Percentiles rank a stretch among this genome's conserved stretches.
These are phyloP conservation scores for Caloboletus inedulis DNA, from an alignment of 1,284 basidiomycete species.

Conservation along the genomic window DNA sequence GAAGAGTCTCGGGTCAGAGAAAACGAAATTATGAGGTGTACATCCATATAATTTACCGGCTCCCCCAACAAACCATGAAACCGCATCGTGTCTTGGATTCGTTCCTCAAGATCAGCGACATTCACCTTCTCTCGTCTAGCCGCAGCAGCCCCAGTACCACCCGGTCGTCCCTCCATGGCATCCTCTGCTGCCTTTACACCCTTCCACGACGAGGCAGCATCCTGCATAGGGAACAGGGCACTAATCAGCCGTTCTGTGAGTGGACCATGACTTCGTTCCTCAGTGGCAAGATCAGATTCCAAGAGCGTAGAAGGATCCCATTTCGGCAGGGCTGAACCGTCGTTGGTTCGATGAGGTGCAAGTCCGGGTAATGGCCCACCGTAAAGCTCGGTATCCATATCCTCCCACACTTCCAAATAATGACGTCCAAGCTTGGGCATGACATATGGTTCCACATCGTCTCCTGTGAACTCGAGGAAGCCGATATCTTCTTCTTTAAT, in stretches of 20 bases:
- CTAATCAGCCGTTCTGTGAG: conserved; percentile 79
- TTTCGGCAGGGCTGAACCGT: conserved; percentile 37
- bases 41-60: conserved; percentile 42
- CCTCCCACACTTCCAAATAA: conserved; percentile 89
- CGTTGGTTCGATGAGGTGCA: conserved; percentile 29
- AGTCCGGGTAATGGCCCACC: conserved; percentile 43
- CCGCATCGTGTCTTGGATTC: conserved; percentile 69
- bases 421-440: conserved; percentile 87
- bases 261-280: conserved; percentile 74
- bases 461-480: conserved; percentile 82
- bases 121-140: conserved; percentile 69
- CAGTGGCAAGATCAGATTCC: conserved; percentile 60
- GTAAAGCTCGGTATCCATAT: conserved; percentile 71
- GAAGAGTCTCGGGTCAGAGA: conserved; percentile 17
- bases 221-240: conserved; percentile 67
- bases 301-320: conserved; percentile 72
- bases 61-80: conserved; percentile 62
- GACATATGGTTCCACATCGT: conserved; percentile 82
- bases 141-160: conserved; percentile 68
- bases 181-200: conserved; percentile 76
- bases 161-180: conserved; percentile 77
- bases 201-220: conserved; percentile 60
- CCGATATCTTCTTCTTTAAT: conserved; percentile 91
- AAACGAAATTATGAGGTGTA: not conserved
- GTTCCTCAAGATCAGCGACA: conserved; percentile 66